phyloP scores from a whole-genome alignment of 2,329 filamentous ascomycete genomes.

The Albophoma yamanashiensis region DNA sequence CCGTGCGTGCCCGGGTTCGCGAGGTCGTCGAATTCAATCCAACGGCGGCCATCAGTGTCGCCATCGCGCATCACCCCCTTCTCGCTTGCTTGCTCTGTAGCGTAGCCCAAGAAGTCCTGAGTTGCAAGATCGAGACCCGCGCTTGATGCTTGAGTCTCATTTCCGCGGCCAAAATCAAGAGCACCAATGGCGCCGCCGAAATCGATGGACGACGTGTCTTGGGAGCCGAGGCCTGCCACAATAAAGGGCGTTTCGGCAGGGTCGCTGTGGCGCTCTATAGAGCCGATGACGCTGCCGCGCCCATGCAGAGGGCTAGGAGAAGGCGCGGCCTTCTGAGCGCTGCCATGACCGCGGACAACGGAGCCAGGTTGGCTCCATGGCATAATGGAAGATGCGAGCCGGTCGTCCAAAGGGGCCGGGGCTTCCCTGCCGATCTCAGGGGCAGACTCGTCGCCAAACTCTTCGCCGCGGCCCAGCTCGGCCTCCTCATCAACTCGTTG shows the following conservation, averaged over 20 bases:
- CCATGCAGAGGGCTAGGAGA: conserved; percentile 27
- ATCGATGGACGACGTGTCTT: conserved; percentile 19
- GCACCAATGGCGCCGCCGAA: conserved; percentile 9
- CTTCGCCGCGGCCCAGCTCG: conserved; percentile 16
- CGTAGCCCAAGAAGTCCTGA: conserved; percentile 33
- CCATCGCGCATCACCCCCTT: conserved; percentile 19
- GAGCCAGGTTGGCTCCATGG: conserved; percentile 44
- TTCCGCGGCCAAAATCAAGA: conserved; percentile 8
- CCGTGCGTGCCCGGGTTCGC: conserved; percentile 46
- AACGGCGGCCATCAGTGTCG: conserved; percentile 24
- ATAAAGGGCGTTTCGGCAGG: conserved; percentile 18
- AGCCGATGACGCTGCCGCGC: conserved; percentile 22
- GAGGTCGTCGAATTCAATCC: conserved; percentile 58
- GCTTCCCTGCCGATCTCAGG: conserved; percentile 64
- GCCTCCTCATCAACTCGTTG: conserved; percentile 19
- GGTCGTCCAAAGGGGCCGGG: conserved; percentile 54
- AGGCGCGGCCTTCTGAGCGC: conserved; percentile 19
- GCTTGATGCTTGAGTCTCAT: conserved; percentile 20
- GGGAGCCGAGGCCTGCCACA: conserved; percentile 21
- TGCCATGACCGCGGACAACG: conserved; percentile 28
- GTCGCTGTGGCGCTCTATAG: conserved; percentile 39
- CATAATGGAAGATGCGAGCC: conserved; percentile 41
- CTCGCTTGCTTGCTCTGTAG: conserved; percentile 23
- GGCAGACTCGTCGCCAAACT: conserved; percentile 27
- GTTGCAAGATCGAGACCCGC: conserved; percentile 32